Percentiles rank a stretch among this genome's conserved stretches.
These are phyloP conservation scores for Phytophthora vignae DNA, from an alignment of 352 stramenopile species.

Conservation along the genomic window DNA sequence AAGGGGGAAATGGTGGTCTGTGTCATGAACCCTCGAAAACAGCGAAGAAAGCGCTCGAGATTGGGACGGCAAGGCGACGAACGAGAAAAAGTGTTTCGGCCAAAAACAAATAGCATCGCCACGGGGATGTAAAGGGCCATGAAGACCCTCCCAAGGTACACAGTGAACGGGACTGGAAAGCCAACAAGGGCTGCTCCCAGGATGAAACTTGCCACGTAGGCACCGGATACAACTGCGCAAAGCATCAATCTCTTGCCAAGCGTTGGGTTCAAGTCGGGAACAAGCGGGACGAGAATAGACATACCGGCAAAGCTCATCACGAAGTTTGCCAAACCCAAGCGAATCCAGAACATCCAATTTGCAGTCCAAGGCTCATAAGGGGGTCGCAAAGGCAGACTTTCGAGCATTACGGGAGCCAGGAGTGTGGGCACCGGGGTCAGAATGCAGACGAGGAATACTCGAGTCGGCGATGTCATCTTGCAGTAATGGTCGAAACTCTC, in stretches of 20 bases:
- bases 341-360: slow-evolving; percentile 1
- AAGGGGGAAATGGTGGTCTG: no score
- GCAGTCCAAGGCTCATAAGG: neutral
- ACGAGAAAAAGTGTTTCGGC: no score
- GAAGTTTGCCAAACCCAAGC: neutral
- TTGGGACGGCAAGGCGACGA: no score
- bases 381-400: neutral
- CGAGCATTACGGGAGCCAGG: neutral
- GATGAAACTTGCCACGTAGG: neutral
- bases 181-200: neutral
- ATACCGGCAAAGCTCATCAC: neutral
- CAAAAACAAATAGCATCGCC: neutral
- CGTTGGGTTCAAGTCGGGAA: neutral
- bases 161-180: neutral
- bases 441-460: neutral
- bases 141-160: neutral
- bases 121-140: neutral
- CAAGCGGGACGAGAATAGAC: neutral
- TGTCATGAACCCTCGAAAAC: no score
- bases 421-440: neutral
- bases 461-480: neutral
- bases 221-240: no score
- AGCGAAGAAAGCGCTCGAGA: neutral
- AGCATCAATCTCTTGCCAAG: neutral
- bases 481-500: neutral